Conservation (phyloP, 768 basidiomycete genomes). For the Phallus indusiatus region DNA sequence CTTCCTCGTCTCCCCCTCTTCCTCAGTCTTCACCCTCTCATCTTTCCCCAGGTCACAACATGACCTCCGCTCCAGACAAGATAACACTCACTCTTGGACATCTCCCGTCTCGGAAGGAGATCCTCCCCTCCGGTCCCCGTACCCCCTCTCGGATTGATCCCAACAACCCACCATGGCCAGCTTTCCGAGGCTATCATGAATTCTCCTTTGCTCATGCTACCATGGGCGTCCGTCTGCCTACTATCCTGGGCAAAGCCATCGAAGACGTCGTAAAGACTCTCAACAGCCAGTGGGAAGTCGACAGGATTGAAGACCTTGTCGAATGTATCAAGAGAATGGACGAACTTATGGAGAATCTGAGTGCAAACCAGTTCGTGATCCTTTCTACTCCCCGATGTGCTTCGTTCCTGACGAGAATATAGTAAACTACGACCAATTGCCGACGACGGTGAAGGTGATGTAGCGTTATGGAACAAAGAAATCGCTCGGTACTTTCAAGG, state of each 20-base stretch:
- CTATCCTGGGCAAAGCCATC: constrained; percentile 92
- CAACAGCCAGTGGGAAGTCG: constrained; percentile 77
- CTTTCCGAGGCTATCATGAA: constrained; percentile 72
- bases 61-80: constrained; percentile 17
- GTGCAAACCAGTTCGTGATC: constrained; percentile 38
- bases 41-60: too few relatives aligned
- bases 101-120: constrained; percentile 62
- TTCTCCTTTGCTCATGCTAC: constrained; percentile 86
- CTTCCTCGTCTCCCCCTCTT: too few relatives aligned
- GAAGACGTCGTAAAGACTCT: constrained; percentile 85
- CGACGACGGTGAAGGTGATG: constrained; percentile 87
- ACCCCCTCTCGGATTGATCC: constrained; percentile 48
- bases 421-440: constrained; percentile 78
- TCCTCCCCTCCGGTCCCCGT: constrained; percentile 63
- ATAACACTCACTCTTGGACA: constrained; percentile 69
- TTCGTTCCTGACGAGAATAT: not conserved
- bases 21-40: too few relatives aligned
- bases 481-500: constrained; percentile 93
- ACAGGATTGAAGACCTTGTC: constrained; percentile 75
- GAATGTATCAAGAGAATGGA: constrained; percentile 87
- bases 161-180: constrained; percentile 30
- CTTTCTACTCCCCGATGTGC: not conserved
- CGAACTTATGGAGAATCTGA: constrained; percentile 77
- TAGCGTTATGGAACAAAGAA: constrained; percentile 95
- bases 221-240: constrained; percentile 92